A percentile compares a stretch with the other conserved stretches of the same genome.
Evolutionary conservation across 371 early-diverging fungal genomes (phyloP).

Genomic region (Circinella umbellata): DNA sequence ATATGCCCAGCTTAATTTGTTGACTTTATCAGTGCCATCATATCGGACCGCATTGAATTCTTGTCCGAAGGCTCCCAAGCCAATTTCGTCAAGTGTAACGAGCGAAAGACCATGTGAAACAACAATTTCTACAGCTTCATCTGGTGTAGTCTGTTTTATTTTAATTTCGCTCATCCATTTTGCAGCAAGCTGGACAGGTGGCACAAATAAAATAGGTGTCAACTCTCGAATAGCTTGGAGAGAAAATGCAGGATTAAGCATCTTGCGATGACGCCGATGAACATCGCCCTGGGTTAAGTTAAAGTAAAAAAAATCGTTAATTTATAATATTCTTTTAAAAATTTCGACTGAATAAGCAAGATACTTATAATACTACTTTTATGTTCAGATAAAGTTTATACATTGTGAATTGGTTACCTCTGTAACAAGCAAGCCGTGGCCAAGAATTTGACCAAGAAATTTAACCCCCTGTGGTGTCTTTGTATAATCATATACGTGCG

Average conservation of each 20-base stretch:
- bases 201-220: conserved; percentile 48
- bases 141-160: conserved; percentile 1
- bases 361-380: no score
- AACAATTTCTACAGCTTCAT: conserved; percentile 30
- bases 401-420: background rate
- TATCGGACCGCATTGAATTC: conserved; percentile 23
- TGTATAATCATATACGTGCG: conserved; percentile 56
- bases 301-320: background rate
- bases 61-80: conserved; percentile 52
- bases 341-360: no score
- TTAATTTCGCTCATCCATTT: conserved; percentile 12
- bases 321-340: no score
- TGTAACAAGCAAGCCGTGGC: conserved; percentile 22
- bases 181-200: conserved; percentile 24
- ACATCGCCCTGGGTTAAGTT: conserved; percentile 39
- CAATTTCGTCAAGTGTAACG: conserved; percentile 56
- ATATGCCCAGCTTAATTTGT: conserved; percentile 55
- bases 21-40: conserved; percentile 23
- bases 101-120: conserved; percentile 42
- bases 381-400: background rate
- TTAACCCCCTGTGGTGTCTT: conserved; percentile 40
- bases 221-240: conserved; percentile 52
- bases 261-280: conserved; percentile 69
- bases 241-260: conserved; percentile 72
- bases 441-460: conserved; percentile 48